Base-by-base conservation (phyloP, 1,139 yeast species). In the Pneumocystis oryctolagi region DNA sequence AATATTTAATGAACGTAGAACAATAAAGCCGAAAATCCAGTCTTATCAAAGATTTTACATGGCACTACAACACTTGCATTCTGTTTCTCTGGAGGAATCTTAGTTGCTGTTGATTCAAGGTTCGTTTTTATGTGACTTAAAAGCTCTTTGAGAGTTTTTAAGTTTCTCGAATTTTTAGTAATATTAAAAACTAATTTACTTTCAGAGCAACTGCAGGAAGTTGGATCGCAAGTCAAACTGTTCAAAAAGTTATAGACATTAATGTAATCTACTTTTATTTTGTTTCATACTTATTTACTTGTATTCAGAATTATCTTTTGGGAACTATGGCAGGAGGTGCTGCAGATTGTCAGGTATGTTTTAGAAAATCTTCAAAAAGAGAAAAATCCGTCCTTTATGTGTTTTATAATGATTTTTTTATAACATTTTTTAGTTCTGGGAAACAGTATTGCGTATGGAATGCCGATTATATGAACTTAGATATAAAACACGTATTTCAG, bases 241-340 rank as follows among this genome's bases (percentile, higher is more conserved):
- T 92, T 68, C 90, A 92, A 76, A 92, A 92, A 76, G 98, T 92
- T 62, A 90, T 92, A 73, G 92, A 92, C 74, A 92, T 92, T 76
- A 94, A 94, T 75, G 97, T 97, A 25, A 20, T 62, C 87, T 87
- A 47, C 20, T 37, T 37, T 16, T 37, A 8, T 9, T 37, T 9
- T 37, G 2, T 37, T 47, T n/a, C 25, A 9, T 2, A 25, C 4
- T 5, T 47, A 8, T 28, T 47, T 47, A 47, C 25, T 9, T 2
- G n/a, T 9, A 14, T 16, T 2, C 5, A 47, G 55, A 6, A 47
- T 72, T 64, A 61, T 63, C 77, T 92, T 69, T 80, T 92, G 70
- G 99, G 99, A 68, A 92, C 99, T 39, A 85, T 92, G 97, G 99
- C 99, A 47, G 99, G 99, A 76, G 97, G 97, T 78, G 99, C 99